Base-by-base conservation (phyloP, 495 filamentous ascomycete genomes). In the Lepidopterella palustris region DNA sequence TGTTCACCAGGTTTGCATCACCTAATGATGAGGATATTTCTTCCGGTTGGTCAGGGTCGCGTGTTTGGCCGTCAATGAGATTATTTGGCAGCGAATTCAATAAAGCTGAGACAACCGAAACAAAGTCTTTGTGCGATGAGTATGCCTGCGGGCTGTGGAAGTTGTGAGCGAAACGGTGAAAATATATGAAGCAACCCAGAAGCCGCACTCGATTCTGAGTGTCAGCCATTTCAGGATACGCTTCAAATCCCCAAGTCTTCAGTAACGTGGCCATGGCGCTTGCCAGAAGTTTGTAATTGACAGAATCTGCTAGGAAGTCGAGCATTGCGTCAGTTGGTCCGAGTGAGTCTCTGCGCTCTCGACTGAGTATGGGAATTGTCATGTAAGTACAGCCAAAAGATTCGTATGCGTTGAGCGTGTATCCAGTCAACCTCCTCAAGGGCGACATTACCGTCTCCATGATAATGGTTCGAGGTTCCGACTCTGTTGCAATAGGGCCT, bases 101-200 rank as follows among this genome's bases (percentile, higher is more conserved):
- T 20, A 90, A 70, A 6, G 75, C 72, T 5, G 87, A 85, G 8
- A 95, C 77, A 11, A 87, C 80, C 45, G 77, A 75, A 23, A 90
- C 75, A 67, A 86, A 88, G 47, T 78, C 79, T 31, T 83, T 76
- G 61, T 85, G 65, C 13, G 80, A 72, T 11, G 74, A 64, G 55
- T 72, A 72, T 11, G 65, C 68, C 40, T 67, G 61, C 25, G 67
- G 53, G 5, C 59, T 76, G 70, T 60, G 54, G 74, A 70, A 67
- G 25, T 78, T 75, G 50, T 80, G 66, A 32, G 76, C 73, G 63
- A 76, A 69, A 15, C 81, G 79, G 62, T 87, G 82, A 47, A 96
- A 82, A 64, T 80, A 88, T 51, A 97, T 87, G 68, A 95, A 87
- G 21, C 87, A 60, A 23, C 27, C 80, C 50, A 96, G 73, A 21